Evolutionary conservation across 176 grass and related monocot species (phyloP).

Genomic region (Chloris gayana): DNA sequence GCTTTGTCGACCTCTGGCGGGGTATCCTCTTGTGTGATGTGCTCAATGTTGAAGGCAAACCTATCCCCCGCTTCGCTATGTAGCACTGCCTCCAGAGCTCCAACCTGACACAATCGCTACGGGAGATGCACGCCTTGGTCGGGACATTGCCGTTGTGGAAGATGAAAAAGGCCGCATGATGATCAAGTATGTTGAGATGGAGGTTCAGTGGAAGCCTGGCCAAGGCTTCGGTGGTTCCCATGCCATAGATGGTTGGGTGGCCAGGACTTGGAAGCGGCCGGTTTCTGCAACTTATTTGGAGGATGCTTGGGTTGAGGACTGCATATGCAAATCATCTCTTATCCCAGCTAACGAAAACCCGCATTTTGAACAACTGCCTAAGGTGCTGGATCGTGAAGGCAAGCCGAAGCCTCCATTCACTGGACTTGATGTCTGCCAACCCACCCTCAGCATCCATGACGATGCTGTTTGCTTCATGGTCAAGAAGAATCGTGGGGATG

Average conservation of each 20-base stretch:
- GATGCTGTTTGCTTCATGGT: not conserved
- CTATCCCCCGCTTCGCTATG: not conserved
- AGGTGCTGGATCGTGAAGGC: not conserved
- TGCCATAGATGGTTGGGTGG: not conserved
- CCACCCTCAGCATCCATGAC: conserved; percentile 2
- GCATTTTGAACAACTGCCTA: not conserved
- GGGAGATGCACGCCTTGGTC: not conserved
- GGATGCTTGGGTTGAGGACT: not conserved
- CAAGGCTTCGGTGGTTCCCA: not conserved
- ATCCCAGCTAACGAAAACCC: not conserved
- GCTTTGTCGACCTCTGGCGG: conserved; percentile 3
- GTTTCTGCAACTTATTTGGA: not conserved
- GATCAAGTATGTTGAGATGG: not conserved
- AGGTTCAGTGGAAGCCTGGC: not conserved
- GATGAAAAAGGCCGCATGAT: not conserved
- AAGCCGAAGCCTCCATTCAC: not conserved
- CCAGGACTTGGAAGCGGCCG: not conserved
- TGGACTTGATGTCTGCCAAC: not conserved
- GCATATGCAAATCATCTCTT: not conserved
- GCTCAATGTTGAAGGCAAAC: not conserved
- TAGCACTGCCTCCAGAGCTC: not conserved
- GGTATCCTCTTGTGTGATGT: conserved; percentile 6
- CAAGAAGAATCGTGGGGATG: not conserved
- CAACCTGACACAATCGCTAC: not conserved
- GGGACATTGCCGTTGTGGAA: not conserved